A percentile compares a stretch with the other conserved stretches of the same genome.
Evolutionary conservation across 352 stramenopile species (phyloP).

Genomic region (Globisporangium barbulae): DNA sequence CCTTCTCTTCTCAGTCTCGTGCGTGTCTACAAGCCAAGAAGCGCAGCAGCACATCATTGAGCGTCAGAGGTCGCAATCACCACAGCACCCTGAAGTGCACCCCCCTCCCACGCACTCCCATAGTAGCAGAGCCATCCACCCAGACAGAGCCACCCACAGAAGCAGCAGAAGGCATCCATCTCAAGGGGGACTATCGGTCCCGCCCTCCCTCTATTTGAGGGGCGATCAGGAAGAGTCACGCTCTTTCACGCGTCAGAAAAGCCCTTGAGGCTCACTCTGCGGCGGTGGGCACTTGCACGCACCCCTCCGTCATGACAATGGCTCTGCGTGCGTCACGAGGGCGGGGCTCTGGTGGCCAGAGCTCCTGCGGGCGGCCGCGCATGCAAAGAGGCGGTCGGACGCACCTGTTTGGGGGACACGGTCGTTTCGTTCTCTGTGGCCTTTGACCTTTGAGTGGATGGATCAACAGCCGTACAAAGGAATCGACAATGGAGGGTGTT

Average conservation of each 20-base stretch:
- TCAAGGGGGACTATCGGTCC: neutral
- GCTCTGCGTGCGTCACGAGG: neutral
- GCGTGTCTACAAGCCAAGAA: neutral
- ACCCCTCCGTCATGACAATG: neutral
- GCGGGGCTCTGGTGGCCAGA: neutral
- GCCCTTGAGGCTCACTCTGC: neutral
- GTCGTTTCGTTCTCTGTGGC: conserved; percentile 16
- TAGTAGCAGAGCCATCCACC: neutral
- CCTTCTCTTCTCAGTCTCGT: neutral
- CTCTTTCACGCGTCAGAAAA: conserved; percentile 11
- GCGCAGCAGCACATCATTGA: neutral
- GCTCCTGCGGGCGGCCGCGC: neutral
- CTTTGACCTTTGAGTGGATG: conserved; percentile 20
- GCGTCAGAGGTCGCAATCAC: neutral
- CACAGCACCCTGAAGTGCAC: neutral
- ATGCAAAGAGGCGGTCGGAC: neutral
- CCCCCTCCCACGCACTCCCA: too few species aligned
- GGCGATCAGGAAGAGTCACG: conserved; percentile 12
- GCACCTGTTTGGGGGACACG: conserved; percentile 15
- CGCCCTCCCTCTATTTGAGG: neutral
- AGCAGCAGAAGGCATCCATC: neutral
- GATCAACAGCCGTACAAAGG: conserved; percentile 20
- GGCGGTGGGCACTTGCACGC: neutral
- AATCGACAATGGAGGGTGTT: conserved; percentile 5
- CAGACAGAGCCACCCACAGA: neutral